Evolutionary conservation across 2,329 filamentous ascomycete genomes (phyloP), one percentile per base, ranked within the genome.

Genomic region (Apiospora phragmitis): DNA sequence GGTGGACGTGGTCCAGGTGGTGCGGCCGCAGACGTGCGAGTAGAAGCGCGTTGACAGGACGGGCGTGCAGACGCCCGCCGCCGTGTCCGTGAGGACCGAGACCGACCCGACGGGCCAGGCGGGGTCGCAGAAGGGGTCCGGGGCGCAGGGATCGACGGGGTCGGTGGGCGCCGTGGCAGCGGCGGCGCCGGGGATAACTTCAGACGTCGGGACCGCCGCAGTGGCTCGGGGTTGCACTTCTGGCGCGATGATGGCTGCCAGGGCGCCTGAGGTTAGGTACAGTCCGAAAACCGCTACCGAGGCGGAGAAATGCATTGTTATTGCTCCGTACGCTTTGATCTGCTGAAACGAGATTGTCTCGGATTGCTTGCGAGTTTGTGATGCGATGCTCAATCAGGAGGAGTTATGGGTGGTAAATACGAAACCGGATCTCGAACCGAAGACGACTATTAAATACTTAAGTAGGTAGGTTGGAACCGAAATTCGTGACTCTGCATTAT

Each of bases 101-200:
- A 62, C 55, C 29, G 55, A 62, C 6, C 55, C 55, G 32, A 12
- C 18, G 29, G 32, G 55, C 55, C 55, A 62, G 18, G 32, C 32
- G 16, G 55, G 55, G 55, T 62, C 55, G 55, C 55, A 62, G 55
- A 62, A 62, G 18, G 55, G 55, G 32, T 62, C 55, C 55, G 51
- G 51, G 26, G 16, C 16, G 51, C 51, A 59, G 26, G 51, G 32
- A 14, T 32, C 26, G 24, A 16, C 49, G 51, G 51, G 16, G 6
- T 7, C 21, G 29, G 55, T 62, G 29, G 51, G 51, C 18, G 7
- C 55, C 32, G 55, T 32, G 8, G 55, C 51, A 18, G 29, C 26
- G 16, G 51, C 29, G 1, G n/a, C n/a, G n/a, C n/a, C n/a, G n/a
- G n/a, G n/a, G n/a, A n/a, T n/a, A n/a, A n/a, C n/a, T n/a, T n/a